These are phyloP conservation scores for Pseudopithomyces maydicus DNA, from an alignment of 2,329 filamentous ascomycete genomes.

Conservation along the genomic window DNA sequence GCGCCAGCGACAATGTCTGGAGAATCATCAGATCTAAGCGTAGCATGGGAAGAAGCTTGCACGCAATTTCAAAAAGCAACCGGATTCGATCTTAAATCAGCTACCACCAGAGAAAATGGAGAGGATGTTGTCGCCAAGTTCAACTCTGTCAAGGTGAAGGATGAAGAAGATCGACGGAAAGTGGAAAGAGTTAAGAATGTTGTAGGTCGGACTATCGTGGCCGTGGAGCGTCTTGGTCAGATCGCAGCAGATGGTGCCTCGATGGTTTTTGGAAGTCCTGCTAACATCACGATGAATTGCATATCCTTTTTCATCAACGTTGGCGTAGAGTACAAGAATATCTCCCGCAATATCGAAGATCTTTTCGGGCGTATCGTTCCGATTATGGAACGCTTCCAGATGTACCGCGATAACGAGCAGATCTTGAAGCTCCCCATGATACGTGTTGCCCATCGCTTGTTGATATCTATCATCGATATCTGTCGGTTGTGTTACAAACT, in stretches of 20 bases:
- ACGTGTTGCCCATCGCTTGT: not conserved
- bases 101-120: not conserved
- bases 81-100: not conserved
- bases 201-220: not conserved
- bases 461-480: not conserved
- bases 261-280: not conserved
- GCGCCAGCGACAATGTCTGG: not conserved
- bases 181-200: not conserved
- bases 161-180: not conserved
- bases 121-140: not conserved
- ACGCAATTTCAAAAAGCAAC: not conserved
- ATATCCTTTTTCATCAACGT: not conserved
- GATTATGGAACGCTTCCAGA: not conserved
- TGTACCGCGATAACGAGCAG: not conserved
- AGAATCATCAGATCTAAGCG: not conserved
- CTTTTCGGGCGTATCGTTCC: not conserved
- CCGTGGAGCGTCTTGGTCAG: not conserved
- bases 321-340: not conserved
- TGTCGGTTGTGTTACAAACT: not conserved
- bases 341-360: not conserved
- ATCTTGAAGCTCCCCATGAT: not conserved
- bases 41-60: not conserved
- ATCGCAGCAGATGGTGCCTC: not conserved
- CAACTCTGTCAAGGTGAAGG: not conserved
- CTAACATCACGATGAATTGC: constrained; percentile 1